Conservation (phyloP, 108 stramenopile genomes). For the Skeletonema tropicum region DNA sequence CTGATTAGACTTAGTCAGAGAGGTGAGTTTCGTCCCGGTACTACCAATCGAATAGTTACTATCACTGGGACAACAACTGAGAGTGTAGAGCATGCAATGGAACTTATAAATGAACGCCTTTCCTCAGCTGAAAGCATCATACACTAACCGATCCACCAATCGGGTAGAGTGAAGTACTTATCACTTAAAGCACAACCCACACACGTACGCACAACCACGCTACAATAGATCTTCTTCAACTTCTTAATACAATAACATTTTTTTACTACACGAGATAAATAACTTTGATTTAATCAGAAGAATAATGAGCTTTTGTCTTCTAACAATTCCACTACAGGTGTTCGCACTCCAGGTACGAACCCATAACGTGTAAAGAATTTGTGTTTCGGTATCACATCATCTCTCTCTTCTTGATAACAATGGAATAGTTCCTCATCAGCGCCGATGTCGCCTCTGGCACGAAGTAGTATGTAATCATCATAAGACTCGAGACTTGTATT, state of each 20-base stretch:
- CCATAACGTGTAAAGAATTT: constrained; percentile 83
- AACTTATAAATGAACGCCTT: constrained; percentile 61
- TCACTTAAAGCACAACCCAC: not conserved
- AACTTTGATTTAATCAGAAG: constrained; percentile 19
- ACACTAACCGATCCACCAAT: not conserved
- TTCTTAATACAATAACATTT: not conserved
- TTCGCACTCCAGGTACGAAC: constrained; percentile 74
- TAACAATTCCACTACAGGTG: constrained; percentile 62
- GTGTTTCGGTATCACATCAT: constrained; percentile 73
- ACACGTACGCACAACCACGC: not conserved
- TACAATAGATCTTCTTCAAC: not conserved
- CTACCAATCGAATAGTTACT: constrained; percentile 71
- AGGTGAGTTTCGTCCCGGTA: constrained; percentile 78
- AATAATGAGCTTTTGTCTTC: constrained; percentile 67
- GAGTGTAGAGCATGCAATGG: constrained; percentile 62
- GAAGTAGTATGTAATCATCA: constrained; percentile 66
- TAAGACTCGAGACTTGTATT: constrained; percentile 59
- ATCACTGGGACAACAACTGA: constrained; percentile 70
- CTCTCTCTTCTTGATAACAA: constrained; percentile 76
- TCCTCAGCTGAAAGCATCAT: not conserved
- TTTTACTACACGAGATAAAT: not conserved
- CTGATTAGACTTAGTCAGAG: constrained; percentile 75
- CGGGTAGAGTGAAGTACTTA: not conserved
- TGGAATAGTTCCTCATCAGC: constrained; percentile 71
- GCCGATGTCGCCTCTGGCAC: constrained; percentile 51